phyloP scores from a whole-genome alignment of 805 yeast species.

The Sungouiella blattae region DNA sequence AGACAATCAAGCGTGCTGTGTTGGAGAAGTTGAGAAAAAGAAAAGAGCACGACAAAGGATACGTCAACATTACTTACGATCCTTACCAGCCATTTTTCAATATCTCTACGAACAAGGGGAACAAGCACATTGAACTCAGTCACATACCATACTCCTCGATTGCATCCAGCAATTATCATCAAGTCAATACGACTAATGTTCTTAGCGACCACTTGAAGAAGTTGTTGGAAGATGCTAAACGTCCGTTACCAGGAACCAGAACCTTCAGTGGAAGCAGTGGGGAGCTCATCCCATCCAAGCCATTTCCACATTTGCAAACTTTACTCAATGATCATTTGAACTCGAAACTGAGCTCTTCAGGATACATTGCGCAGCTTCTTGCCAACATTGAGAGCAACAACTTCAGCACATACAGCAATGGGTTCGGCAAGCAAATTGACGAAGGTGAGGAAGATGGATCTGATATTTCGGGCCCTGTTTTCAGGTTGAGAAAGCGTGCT shows the following conservation, averaged over 20 bases:
- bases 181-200: slow-evolving; percentile 58
- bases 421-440: slow-evolving; percentile 25
- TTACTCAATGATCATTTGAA: slow-evolving; percentile 27
- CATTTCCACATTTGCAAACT: slow-evolving; percentile 47
- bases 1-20: slow-evolving; percentile 77
- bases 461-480: slow-evolving; percentile 46
- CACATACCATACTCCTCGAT: slow-evolving; percentile 82
- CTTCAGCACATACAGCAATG: slow-evolving; percentile 38
- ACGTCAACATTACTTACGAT: slow-evolving; percentile 83
- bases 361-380: slow-evolving; percentile 38
- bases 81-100: slow-evolving; percentile 79
- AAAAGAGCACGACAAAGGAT: slow-evolving; percentile 66
- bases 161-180: slow-evolving; percentile 60
- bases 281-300: slow-evolving; percentile 43
- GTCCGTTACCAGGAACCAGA: slow-evolving; percentile 41
- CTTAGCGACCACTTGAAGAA: slow-evolving; percentile 40
- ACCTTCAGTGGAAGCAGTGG: slow-evolving; percentile 51
- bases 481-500: slow-evolving; percentile 66
- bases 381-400: slow-evolving; percentile 37
- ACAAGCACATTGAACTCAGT: slow-evolving; percentile 44
- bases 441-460: slow-evolving; percentile 20
- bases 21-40: slow-evolving; percentile 76
- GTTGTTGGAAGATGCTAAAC: slow-evolving; percentile 42
- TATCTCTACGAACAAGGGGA: slow-evolving; percentile 51
- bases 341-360: slow-evolving; percentile 19